Conservation (phyloP, 768 basidiomycete genomes). For the Steccherinum ochraceum region DNA sequence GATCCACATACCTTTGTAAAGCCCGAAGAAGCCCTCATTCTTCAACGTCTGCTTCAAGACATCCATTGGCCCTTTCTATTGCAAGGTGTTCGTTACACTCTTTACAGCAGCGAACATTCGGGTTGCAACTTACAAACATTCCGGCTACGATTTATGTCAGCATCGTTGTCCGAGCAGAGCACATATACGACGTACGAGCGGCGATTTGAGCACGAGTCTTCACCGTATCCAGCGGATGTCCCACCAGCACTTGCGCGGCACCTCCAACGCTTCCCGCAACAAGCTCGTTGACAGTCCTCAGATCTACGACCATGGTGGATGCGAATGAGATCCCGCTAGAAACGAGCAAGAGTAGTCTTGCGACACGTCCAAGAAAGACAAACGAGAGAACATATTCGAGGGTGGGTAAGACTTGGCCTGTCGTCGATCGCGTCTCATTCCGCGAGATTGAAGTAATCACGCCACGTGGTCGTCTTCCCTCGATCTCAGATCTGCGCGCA, state of each 20-base stretch:
- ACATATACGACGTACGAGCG: too few species aligned
- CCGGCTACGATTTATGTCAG: constrained; percentile 65
- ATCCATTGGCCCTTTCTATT: constrained; percentile 94
- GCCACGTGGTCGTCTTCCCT: neutral
- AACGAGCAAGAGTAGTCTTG: neutral
- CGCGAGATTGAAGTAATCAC: constrained; percentile 1
- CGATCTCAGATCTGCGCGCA: neutral
- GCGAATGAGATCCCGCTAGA: too few species aligned
- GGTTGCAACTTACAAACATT: constrained; percentile 76
- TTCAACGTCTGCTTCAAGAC: constrained; percentile 75
- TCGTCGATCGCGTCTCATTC: neutral
- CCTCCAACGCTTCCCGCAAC: constrained; percentile 87
- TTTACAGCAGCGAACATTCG: neutral
- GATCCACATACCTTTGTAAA: constrained; percentile 78
- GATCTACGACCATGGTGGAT: constrained; percentile 15
- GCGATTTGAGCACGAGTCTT: constrained; percentile 88
- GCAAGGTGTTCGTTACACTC: too few species aligned
- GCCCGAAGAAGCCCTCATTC: constrained; percentile 85
- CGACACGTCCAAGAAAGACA: neutral
- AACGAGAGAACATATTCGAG: too few species aligned
- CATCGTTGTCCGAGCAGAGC: constrained; percentile 1
- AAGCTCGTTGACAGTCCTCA: constrained; percentile 73
- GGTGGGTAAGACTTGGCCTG: neutral
- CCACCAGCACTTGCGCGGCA: constrained; percentile 93
- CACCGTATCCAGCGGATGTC: constrained; percentile 85